Base-by-base conservation (phyloP, 2,329 filamentous ascomycete species). In the Alternaria hordeiaustralica region DNA sequence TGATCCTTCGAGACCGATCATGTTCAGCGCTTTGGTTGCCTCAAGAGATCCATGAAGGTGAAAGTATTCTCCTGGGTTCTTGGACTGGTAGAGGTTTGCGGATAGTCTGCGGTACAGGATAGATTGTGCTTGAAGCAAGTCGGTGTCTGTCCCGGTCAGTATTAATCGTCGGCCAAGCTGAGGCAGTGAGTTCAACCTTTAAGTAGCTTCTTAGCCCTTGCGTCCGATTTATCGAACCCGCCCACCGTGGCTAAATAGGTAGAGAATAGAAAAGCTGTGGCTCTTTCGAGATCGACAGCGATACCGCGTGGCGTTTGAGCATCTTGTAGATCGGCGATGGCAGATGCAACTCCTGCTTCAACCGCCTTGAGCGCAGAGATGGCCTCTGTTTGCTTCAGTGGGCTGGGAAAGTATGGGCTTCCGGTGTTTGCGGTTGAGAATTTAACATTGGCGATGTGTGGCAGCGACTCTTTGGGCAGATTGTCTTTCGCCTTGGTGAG, bases 1-100 rank as follows among this genome's bases (percentile, higher is more conserved):
- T 59, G 88, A 84, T 0, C 89, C 82, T 54, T 89, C 86, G 6
- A 93, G 79, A 0, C 89, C 90, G 68, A 93, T 86, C 90, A 92
- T 92, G 47, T 86, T 84, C 26, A 93, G 80, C 0, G 90, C 91
- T 8, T 86, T 89, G 10, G 87, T 89, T 4, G 91, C 90, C 69
- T 93, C 90, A 1, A 93, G 80, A 0, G 90, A 93, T 47, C 91
- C 90, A 74, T 93, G 91, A 25, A 93, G 90, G 72, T 93, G 91
- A 73, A 91, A 93, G 72, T 88, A 93, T 73, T 90, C 84, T n/a
- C 86, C 87, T 1, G 83, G 80, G n/a, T 83, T 85, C 74, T 87
- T 89, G 9, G 90, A 92, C 71, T 86, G 84, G 79, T 92, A 93
- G 2, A 93, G 80, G 64, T 92, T 92, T 13, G 90, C 90, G 11